These are phyloP conservation scores for Cucurbita moschata DNA, from an alignment of 306 rosid genomes.

Conservation along the genomic window DNA sequence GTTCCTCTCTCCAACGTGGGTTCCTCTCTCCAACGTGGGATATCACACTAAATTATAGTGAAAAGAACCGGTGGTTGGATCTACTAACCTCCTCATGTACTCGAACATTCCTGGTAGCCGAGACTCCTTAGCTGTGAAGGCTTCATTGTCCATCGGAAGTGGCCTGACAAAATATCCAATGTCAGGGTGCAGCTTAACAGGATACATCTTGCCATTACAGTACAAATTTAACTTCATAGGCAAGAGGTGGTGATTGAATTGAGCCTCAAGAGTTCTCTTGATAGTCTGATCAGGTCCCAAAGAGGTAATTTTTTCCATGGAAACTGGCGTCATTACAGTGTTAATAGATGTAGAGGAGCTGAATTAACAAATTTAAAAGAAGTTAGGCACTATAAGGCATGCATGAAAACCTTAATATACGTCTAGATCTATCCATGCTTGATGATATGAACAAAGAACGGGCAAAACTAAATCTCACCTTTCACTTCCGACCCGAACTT, in stretches of 20 bases:
- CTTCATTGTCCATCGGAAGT: constrained; percentile 43
- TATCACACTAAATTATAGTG: too few relatives aligned
- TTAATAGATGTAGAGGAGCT: constrained; percentile 33
- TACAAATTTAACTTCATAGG: constrained; percentile 67
- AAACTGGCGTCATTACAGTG: constrained; percentile 31
- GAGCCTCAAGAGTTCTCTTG: constrained; percentile 49
- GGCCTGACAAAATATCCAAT: constrained; percentile 82
- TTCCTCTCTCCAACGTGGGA: too few relatives aligned
- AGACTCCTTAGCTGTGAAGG: constrained; percentile 56
- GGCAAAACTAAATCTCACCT: constrained; percentile 31
- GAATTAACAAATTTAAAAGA: constrained; percentile 19
- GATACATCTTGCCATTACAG: constrained; percentile 55
- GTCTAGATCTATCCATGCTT: neutral
- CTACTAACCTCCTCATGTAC: constrained; percentile 63
- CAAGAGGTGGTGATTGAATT: constrained; percentile 86
- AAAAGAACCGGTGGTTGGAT: neutral
- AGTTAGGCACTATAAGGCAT: constrained; percentile 8
- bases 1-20: too few relatives aligned
- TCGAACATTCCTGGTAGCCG: constrained; percentile 92
- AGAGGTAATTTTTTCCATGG: constrained; percentile 58
- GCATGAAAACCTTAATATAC: neutral
- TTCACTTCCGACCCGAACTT: constrained; percentile 25
- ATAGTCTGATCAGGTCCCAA: constrained; percentile 62
- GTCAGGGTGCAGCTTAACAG: constrained; percentile 74
- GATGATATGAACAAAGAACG: neutral